Evolutionary conservation across 306 rosid genomes (phyloP), one percentile per base, ranked within the genome.

Genomic region (Quercus glauca): DNA sequence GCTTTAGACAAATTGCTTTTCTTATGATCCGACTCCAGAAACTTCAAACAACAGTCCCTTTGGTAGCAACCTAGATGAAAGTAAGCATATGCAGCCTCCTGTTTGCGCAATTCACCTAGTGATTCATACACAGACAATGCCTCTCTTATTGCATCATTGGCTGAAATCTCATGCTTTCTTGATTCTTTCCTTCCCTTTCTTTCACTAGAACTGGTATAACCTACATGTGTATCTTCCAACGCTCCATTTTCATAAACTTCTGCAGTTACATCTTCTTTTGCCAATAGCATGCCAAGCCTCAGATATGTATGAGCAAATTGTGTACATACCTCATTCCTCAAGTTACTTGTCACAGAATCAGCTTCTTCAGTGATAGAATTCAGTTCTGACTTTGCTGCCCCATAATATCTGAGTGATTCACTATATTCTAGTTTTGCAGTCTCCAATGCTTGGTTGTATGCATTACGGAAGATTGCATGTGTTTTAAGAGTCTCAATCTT

Each of bases 261-360:
- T 14, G 92, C 89, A 28, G 89, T 85, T 57, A 73, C 79, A 91
- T 92, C 92, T 84, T 91, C 96, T 89, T 90, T 91, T n/a, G 92
- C 95, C 90, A 94, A 87, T 63, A 94, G 90, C 97, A 92, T 94
- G 71, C 99, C 99, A 37, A 94, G 93, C 81, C 95, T 89, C 89
- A 94, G 88, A 90, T 92, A 91, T 28, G 97, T 92, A 81, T 94
- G 88, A 78, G 97, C 97, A 73, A 88, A 92, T 80, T 94, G 99
- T 10, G 97, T 94, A 72, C 65, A 88, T 64, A 89, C 97, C 92
- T 94, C 97, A 17, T 85, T 91, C 89, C 83, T 86, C 87, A 94
- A 85, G 79, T 78, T 83, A 81, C 80, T 79, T 31, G 90, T 14
- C 53, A 84, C 88, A 64, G 88, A 51, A 64, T 64, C 84, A 76